Percentiles rank a stretch among this genome's conserved stretches.
Evolutionary conservation across 2,329 filamentous ascomycete genomes (phyloP).

Genomic region (Cercospora janseana): DNA sequence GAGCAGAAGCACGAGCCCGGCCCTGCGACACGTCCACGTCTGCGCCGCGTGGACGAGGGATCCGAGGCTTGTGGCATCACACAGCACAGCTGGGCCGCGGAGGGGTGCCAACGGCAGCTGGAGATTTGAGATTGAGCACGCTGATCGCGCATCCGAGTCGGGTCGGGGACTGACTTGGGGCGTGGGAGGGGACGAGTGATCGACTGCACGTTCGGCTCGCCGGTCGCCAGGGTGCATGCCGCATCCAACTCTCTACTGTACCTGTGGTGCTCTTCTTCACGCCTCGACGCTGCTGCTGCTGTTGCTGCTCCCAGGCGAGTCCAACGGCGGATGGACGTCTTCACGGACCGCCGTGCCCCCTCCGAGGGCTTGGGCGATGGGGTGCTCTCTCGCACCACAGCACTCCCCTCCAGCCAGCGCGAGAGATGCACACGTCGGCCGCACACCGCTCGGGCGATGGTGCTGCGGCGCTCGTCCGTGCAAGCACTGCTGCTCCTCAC

Average conservation of each 20-base stretch:
- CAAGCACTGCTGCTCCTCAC: neutral
- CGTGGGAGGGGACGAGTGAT: conserved; percentile 17
- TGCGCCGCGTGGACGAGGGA: too few relatives aligned
- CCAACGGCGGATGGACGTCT: neutral
- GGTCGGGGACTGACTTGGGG: conserved; percentile 16
- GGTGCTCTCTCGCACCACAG: neutral
- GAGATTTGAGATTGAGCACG: conserved; percentile 19
- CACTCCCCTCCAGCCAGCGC: too few relatives aligned
- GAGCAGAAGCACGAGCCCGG: conserved; percentile 1
- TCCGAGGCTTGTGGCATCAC: too few relatives aligned
- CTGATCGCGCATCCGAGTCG: conserved; percentile 20
- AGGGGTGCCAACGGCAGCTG: too few relatives aligned
- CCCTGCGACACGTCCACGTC: too few relatives aligned
- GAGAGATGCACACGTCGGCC: too few relatives aligned
- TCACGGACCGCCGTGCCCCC: conserved; percentile 6
- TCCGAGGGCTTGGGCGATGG: neutral
- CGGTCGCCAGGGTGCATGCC: conserved; percentile 21
- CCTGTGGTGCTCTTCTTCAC: conserved; percentile 3
- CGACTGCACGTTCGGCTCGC: conserved; percentile 23
- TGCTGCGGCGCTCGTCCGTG: neutral
- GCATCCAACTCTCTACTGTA: conserved; percentile 19
- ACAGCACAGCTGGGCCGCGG: too few relatives aligned
- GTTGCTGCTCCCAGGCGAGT: too few relatives aligned
- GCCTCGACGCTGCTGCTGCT: too few relatives aligned
- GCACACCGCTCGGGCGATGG: neutral